Percentiles rank a stretch among this genome's conserved stretches.
These are phyloP conservation scores for Paramecium biaurelia DNA, from an alignment of 73 alveolate species.

Conservation along the genomic window DNA sequence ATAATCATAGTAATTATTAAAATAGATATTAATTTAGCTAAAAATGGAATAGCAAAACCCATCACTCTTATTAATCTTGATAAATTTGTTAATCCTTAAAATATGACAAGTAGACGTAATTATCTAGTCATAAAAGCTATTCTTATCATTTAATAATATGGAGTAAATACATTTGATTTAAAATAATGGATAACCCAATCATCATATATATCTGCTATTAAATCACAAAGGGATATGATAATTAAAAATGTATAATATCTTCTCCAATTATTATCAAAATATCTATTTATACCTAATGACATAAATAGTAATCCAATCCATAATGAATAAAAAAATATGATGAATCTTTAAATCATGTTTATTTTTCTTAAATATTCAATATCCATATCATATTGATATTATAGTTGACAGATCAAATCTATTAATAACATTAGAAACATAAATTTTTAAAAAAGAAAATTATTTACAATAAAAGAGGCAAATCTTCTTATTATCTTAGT, in stretches of 20 bases:
- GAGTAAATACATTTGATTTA: background rate
- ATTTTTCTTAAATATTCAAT: background rate
- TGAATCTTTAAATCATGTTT: background rate
- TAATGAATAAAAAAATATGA: background rate
- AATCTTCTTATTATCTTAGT: background rate
- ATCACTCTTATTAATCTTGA: constrained; percentile 28
- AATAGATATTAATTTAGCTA: background rate
- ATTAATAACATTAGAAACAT: background rate
- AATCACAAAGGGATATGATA: background rate
- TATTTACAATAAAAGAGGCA: background rate
- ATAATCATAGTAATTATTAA: background rate
- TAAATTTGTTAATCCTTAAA: background rate
- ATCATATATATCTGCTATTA: background rate
- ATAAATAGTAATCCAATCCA: background rate
- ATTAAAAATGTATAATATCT: background rate
- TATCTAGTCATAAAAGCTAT: background rate
- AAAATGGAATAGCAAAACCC: constrained; percentile 7
- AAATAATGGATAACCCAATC: background rate
- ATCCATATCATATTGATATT: background rate
- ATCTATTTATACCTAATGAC: background rate
- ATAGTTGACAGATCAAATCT: background rate
- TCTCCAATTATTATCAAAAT: constrained; percentile 15
- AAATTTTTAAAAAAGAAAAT: background rate
- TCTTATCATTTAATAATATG: background rate
- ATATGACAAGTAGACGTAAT: background rate